phyloP scores from a whole-genome alignment of 768 basidiomycete species.

The Amanita polypyramis region DNA sequence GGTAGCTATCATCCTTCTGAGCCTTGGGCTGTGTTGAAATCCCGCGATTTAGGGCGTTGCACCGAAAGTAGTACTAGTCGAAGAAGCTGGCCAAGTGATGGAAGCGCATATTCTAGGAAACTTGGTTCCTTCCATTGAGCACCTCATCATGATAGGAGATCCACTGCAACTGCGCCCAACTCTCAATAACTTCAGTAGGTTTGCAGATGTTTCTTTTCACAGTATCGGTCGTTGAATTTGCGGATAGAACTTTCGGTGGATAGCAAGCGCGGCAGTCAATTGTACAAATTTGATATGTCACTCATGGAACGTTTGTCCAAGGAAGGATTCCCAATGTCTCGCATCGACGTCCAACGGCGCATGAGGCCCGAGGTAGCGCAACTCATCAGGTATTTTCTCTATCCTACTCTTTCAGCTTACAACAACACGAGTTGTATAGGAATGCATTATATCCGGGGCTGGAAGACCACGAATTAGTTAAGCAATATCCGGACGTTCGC shows the following conservation, averaged over 20 bases:
- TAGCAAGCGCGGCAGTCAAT: conserved; percentile 35
- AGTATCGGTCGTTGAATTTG: not conserved
- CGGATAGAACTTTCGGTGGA: conserved; percentile 60
- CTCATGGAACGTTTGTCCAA: conserved; percentile 64
- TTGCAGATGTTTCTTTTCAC: not conserved
- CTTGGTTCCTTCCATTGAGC: conserved; percentile 56
- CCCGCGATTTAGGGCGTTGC: conserved; percentile 32
- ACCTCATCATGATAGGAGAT: conserved; percentile 75
- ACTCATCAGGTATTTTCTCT: conserved; percentile 36
- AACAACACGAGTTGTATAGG: conserved; percentile 2
- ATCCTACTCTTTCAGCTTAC: not conserved
- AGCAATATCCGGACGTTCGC: conserved; percentile 40
- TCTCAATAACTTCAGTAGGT: conserved; percentile 49
- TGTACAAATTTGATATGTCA: conserved; percentile 63
- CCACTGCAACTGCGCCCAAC: conserved; percentile 67
- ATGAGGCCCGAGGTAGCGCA: conserved; percentile 66
- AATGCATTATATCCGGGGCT: conserved; percentile 53
- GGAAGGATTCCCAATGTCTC: conserved; percentile 53
- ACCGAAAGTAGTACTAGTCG: conserved; percentile 58
- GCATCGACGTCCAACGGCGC: conserved; percentile 60
- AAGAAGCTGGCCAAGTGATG: conserved; percentile 77
- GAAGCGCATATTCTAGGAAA: conserved; percentile 66
- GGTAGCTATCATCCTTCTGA: conserved; percentile 20
- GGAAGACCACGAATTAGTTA: conserved; percentile 45
- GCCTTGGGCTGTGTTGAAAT: not conserved